phyloP scores from a whole-genome alignment of 441 rosid species.

The Manihot esculenta region DNA sequence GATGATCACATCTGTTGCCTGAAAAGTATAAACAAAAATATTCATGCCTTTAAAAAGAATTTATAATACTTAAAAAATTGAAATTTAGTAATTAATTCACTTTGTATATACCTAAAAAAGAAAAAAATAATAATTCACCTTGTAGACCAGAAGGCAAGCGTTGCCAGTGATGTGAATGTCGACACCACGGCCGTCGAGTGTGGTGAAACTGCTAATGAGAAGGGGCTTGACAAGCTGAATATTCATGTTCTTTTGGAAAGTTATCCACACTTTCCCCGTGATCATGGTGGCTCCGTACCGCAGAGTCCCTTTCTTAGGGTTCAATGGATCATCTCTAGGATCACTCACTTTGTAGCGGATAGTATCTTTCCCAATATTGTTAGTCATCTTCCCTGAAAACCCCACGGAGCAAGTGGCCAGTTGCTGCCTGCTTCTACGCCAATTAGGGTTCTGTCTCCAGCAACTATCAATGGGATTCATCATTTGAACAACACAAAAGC shows the following conservation, averaged over 20 bases:
- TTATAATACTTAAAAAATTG: too few species aligned
- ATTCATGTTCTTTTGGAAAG: slow-evolving; percentile 57
- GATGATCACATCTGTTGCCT: slow-evolving; percentile 65
- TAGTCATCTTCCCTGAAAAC: slow-evolving; percentile 60
- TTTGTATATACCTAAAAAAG: too few species aligned
- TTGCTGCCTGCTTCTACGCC: slow-evolving; percentile 53
- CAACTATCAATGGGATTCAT: slow-evolving; percentile 71
- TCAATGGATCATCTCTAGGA: slow-evolving; percentile 57
- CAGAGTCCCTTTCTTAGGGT: slow-evolving; percentile 67
- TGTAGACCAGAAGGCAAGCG: slow-evolving; percentile 55
- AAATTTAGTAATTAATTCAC: too few species aligned
- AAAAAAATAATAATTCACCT: slow-evolving; percentile 26
- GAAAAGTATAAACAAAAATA: not conserved
- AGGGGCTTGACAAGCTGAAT: slow-evolving; percentile 53
- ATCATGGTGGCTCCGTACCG: slow-evolving; percentile 62
- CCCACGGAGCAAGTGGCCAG: slow-evolving; percentile 65
- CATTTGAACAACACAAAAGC: slow-evolving; percentile 22
- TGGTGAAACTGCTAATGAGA: slow-evolving; percentile 60
- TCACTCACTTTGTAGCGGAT: slow-evolving; percentile 52
- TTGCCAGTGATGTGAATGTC: slow-evolving; percentile 50
- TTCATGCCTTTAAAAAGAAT: too few species aligned
- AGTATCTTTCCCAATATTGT: slow-evolving; percentile 51
- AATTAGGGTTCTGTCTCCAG: slow-evolving; percentile 50
- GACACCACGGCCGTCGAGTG: slow-evolving; percentile 70
- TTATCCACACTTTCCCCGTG: slow-evolving; percentile 64